Evolutionary conservation across 208 protist species (phyloP).

Genomic region (Leishmania gerbilli): DNA sequence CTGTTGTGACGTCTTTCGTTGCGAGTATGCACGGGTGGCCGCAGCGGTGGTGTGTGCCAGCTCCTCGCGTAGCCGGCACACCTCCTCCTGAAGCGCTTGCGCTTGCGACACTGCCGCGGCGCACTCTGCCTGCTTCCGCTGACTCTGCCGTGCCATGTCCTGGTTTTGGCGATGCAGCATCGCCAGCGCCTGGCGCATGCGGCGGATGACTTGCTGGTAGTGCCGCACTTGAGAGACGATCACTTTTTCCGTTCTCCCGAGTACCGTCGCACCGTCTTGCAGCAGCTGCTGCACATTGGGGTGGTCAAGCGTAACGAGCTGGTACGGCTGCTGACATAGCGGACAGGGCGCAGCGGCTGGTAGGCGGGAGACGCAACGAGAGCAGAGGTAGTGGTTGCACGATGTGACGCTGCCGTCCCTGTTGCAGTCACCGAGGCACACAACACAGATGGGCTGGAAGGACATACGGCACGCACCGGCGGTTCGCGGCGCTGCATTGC

Average conservation of each 20-base stretch:
- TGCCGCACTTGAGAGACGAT: constrained; percentile 61
- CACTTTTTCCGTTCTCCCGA: constrained; percentile 39
- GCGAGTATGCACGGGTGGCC: neutral
- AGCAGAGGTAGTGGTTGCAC: constrained; percentile 90
- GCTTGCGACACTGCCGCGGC: constrained; percentile 2
- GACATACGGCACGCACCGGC: constrained; percentile 40
- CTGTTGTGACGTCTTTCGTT: neutral
- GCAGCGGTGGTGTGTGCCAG: constrained; percentile 3
- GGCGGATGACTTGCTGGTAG: constrained; percentile 54
- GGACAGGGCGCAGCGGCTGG: constrained; percentile 55
- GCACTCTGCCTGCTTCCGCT: constrained; percentile 11
- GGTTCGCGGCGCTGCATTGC: neutral
- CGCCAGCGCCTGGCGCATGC: constrained; percentile 68
- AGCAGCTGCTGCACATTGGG: constrained; percentile 49
- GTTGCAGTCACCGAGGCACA: constrained; percentile 83
- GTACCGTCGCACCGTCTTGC: constrained; percentile 34
- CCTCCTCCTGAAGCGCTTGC: constrained; percentile 20
- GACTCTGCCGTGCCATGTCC: constrained; percentile 29
- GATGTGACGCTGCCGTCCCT: constrained; percentile 60
- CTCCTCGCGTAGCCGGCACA: constrained; percentile 17
- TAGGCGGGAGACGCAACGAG: constrained; percentile 60
- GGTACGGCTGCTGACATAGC: constrained; percentile 62
- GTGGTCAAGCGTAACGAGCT: constrained; percentile 5
- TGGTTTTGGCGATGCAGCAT: constrained; percentile 61
- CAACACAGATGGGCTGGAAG: constrained; percentile 79